phyloP scores from a whole-genome alignment of 768 basidiomycete species.

The Boletus sp. region DNA sequence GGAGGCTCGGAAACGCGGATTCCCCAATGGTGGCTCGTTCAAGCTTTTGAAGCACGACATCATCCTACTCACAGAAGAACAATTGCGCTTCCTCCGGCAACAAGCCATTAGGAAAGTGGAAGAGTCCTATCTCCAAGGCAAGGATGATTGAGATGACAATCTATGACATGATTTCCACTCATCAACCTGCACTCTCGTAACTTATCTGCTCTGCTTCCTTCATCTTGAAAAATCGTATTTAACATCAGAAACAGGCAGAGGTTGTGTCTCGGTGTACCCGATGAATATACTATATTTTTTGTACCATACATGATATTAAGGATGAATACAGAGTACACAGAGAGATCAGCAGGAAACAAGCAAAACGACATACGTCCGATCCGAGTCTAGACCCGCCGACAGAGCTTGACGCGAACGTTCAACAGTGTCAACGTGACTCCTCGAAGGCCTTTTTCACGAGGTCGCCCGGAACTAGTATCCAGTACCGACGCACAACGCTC shows the following conservation, averaged over 20 bases:
- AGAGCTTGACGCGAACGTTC: constrained; percentile 25
- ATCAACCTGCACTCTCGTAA: too few species aligned
- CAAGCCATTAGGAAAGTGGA: constrained; percentile 15
- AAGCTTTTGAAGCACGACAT: constrained; percentile 48
- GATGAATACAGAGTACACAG: neutral
- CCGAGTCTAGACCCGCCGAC: constrained; percentile 10
- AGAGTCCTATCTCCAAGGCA: neutral
- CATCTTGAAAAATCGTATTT: neutral
- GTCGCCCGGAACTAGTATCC: constrained; percentile 40
- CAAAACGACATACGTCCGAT: neutral
- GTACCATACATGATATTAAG: neutral
- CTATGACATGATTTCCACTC: too few species aligned
- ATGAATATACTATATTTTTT: neutral
- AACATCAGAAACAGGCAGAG: neutral
- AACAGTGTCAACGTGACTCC: constrained; percentile 37
- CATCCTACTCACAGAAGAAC: constrained; percentile 41
- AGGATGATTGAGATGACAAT: neutral
- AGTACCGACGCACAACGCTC: constrained; percentile 40
- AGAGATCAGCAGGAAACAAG: neutral
- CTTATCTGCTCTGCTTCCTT: too few species aligned
- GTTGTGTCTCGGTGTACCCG: neutral
- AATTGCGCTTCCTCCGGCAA: constrained; percentile 34
- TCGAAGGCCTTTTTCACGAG: constrained; percentile 27
- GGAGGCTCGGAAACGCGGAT: constrained; percentile 51
- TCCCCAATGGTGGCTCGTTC: constrained; percentile 47